Base-by-base conservation (phyloP, 768 basidiomycete genomes). In the Mycena rebaudengoi region DNA sequence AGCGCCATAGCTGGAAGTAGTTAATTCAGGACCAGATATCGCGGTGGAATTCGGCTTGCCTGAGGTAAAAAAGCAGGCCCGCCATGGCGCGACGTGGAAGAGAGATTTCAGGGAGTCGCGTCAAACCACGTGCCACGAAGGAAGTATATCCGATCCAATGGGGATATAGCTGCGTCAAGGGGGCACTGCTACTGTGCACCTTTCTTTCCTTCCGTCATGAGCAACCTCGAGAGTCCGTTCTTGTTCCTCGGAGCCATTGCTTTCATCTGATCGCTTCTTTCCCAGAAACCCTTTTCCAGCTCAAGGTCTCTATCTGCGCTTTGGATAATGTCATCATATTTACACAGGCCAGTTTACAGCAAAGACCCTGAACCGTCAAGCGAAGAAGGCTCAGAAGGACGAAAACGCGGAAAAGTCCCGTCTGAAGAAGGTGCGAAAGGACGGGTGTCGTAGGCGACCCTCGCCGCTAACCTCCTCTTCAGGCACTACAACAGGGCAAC, bases 401-500 rank as follows among this genome's bases (percentile, higher is more conserved):
- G 98, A 99, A 81, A 85, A 83, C 35, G 69, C 86, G 0, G 98
- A 99, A 83, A 98, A 95, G 79, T 68, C 88, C 51, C 90, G 92
- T 65, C 79, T 99, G 46, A 99, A 99, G 86, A 98, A 96, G 91
- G 96, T 93, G 50, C 29, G 76, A 69, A 33, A 35, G 11, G 18
- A 43, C 39, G n/a, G n/a, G 14, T 1, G 26, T 21, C 21, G 21
- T 7, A 1, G 21, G 28, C 13, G 16, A 8, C 28, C 44, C 23
- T 3, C 32, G 29, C 26, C 56, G 20, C 60, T 65, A 37, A 43
- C 39, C 68, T 41, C 29, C 65, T 37, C 39, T 45, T 33, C 77
- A 99, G 97, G 98, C 98, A 7, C 84, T 99, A 20, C 91, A 94
- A 74, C 96, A 99, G 78, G 95, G 96, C 48, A 99, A 99, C 79